These are phyloP conservation scores for Millerago galiae DNA, from an alignment of 805 yeast genomes.

Conservation along the genomic window DNA sequence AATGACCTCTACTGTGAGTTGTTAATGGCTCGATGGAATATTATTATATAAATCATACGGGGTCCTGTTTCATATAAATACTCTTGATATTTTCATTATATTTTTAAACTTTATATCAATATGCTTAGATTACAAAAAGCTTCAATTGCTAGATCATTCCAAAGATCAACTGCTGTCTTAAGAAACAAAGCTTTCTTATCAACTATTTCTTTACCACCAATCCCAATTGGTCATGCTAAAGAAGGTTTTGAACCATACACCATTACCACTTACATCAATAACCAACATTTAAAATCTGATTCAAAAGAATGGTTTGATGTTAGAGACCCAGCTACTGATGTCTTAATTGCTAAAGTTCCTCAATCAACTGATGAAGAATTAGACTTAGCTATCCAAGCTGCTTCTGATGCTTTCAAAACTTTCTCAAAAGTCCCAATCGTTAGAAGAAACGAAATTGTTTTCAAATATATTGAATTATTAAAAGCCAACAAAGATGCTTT, in stretches of 20 bases:
- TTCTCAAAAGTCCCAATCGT: constrained; percentile 47
- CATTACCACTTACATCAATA: constrained; percentile 44
- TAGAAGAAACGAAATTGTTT: constrained; percentile 57
- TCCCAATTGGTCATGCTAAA: constrained; percentile 37
- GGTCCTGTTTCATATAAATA: constrained; percentile 1
- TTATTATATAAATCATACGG: not conserved
- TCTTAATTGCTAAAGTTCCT: constrained; percentile 61
- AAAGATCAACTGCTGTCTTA: constrained; percentile 4
- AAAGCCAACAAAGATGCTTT: constrained; percentile 60
- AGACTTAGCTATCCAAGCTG: constrained; percentile 58
- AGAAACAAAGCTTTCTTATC: constrained; percentile 16
- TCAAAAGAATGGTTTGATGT: constrained; percentile 59
- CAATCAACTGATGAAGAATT: constrained; percentile 64
- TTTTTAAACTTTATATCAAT: too few species aligned
- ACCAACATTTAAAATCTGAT: constrained; percentile 40
- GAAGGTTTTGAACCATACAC: constrained; percentile 37
- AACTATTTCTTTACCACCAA: constrained; percentile 20
- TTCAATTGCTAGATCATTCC: constrained; percentile 1
- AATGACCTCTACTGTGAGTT: not conserved
- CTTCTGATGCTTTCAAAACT: constrained; percentile 51
- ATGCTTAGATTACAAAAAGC: constrained; percentile 9
- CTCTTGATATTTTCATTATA: not conserved
- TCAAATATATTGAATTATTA: constrained; percentile 59
- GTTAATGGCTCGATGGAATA: constrained; percentile 1
- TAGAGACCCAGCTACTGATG: constrained; percentile 70